A percentile compares a stretch with the other conserved stretches of the same genome.
phyloP scores from a whole-genome alignment of 306 rosid genomes.

The Canavalia gladiata region DNA sequence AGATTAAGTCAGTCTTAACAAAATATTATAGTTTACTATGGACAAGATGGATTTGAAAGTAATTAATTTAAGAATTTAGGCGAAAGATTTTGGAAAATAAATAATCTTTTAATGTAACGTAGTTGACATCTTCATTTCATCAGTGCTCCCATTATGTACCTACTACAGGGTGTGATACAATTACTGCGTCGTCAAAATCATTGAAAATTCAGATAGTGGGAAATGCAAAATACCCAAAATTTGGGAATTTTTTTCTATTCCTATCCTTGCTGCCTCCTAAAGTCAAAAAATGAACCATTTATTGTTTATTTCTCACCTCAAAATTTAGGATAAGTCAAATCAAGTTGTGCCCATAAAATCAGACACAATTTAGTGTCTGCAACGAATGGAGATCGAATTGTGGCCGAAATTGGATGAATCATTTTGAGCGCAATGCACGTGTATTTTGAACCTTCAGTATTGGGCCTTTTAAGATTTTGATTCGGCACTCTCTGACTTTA shows the following conservation, averaged over 20 bases:
- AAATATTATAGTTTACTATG: too few relatives aligned
- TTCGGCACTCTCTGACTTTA: neutral
- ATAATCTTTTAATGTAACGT: neutral
- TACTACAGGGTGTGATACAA: neutral
- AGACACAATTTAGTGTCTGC: neutral
- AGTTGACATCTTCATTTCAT: neutral
- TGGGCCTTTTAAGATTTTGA: neutral
- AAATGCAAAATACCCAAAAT: neutral
- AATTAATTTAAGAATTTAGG: too few relatives aligned
- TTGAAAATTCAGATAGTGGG: neutral
- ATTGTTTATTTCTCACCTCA: neutral
- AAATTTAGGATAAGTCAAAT: neutral
- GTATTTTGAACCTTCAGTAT: neutral
- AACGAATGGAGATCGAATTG: neutral
- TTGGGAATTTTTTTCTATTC: neutral
- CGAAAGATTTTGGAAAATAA: too few relatives aligned
- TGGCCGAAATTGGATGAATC: neutral
- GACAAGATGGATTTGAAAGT: too few relatives aligned
- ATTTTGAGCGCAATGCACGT: conserved; percentile 25
- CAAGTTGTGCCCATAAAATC: neutral
- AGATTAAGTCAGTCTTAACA: too few relatives aligned
- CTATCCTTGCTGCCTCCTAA: conserved; percentile 6
- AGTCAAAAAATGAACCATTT: conserved; percentile 18
- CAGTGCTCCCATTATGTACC: neutral
- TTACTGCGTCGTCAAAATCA: conserved; percentile 18